These are phyloP conservation scores for Amanita fuliginea DNA, from an alignment of 768 basidiomycete species.

Conservation along the genomic window DNA sequence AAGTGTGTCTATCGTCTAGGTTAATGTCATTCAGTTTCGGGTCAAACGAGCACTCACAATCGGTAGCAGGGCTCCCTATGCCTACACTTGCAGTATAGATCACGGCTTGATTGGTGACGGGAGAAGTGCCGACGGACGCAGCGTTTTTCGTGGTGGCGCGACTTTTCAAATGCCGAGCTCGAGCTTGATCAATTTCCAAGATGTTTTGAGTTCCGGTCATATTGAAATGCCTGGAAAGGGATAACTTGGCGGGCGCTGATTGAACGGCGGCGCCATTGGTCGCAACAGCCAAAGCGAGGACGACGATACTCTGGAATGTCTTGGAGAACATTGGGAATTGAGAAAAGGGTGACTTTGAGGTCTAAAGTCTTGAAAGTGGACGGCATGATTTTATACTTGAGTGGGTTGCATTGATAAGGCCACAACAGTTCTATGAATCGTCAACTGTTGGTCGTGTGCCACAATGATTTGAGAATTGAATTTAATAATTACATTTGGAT, in stretches of 20 bases:
- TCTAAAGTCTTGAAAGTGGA: no score
- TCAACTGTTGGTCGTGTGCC: no score
- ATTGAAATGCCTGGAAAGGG: conserved; percentile 30
- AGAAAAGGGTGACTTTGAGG: no score
- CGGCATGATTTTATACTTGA: no score
- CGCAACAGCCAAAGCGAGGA: conserved; percentile 33
- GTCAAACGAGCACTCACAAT: conserved; percentile 23
- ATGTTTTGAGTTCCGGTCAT: conserved; percentile 36
- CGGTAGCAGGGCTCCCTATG: conserved; percentile 44
- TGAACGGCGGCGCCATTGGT: conserved; percentile 32
- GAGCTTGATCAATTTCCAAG: conserved; percentile 37
- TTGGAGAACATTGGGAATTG: conserved; percentile 20
- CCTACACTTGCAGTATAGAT: conserved; percentile 37
- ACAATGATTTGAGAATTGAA: no score
- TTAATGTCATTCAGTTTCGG: not conserved
- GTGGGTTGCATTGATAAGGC: no score
- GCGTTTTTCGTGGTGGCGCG: not conserved
- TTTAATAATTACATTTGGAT: no score
- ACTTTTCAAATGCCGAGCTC: conserved; percentile 18
- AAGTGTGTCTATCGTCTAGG: conserved; percentile 28
- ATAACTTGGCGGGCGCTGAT: conserved; percentile 30
- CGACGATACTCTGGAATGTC: conserved; percentile 34
- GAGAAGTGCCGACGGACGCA: conserved; percentile 22
- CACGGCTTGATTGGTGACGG: conserved; percentile 25
- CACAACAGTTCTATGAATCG: no score